Evolutionary conservation across 2,329 filamentous ascomycete genomes (phyloP), one percentile per base, ranked within the genome.

Genomic region (Albifimbria verrucaria): DNA sequence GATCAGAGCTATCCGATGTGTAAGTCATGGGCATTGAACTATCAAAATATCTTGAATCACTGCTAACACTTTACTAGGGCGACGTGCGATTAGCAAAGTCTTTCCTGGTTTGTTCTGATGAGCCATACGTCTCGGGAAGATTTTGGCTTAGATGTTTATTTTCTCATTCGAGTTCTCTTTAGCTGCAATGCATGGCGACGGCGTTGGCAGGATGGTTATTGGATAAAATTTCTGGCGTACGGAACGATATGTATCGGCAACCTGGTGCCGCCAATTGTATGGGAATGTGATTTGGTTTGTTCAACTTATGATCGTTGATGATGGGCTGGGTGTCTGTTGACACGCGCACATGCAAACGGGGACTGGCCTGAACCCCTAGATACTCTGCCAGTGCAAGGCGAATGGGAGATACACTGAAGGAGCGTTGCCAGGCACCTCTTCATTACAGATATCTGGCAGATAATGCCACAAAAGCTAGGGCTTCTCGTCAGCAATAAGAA

Each of bases 21-120:
- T 76, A 60, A 69, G 73, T 68, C 42, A 3, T 47, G 10, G n/a
- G n/a, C 11, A 11, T 7, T 11, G 18, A 4, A 39, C 39, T 21
- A 15, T 18, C 28, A n/a, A 9, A 17, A 17, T 9, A 3, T 21
- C 39, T 48, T n/a, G n/a, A 2, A 18, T n/a, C 4, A 11, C 5
- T 26, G 15, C 22, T 51, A 50, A 42, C 36, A 44, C 3, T 4
- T 5, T 24, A 3, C 4, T 51, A 77, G 75, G 75, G 76, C 71
- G 72, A 50, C 73, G 70, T 52, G 69, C 67, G 50, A 63, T 75
- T 51, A 67, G 70, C 32, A 76, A 74, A 43, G 65, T 77, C 49
- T 78, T 78, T 50, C 75, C 75, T 5, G 70, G 71, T 21, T 68
- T 72, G 50, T 63, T 62, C 44, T 69, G n/a, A n/a, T n/a, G n/a